These are phyloP conservation scores for Lophiostoma macrostomum DNA, from an alignment of 495 filamentous ascomycete species.

Conservation along the genomic window DNA sequence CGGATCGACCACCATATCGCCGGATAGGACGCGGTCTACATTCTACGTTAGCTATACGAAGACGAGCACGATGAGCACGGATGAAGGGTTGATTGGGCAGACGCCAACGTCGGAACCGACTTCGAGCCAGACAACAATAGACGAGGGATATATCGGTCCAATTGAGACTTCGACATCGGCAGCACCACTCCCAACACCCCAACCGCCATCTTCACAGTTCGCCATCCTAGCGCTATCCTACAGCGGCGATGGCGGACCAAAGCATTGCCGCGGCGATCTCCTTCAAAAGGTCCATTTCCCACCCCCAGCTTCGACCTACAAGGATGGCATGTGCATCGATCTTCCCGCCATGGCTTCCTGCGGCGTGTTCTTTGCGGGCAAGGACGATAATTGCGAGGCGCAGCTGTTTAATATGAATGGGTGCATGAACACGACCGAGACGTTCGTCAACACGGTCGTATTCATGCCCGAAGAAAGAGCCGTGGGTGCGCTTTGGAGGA, in stretches of 20 bases:
- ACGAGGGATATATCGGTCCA: conserved; percentile 21
- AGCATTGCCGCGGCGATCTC: conserved; percentile 19
- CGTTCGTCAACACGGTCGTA: conserved; percentile 25
- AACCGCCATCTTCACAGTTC: conserved; percentile 1
- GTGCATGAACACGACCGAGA: conserved; percentile 15
- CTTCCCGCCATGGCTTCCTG: conserved; percentile 14
- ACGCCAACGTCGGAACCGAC: conserved; percentile 1
- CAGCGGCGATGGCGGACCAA: conserved; percentile 17
- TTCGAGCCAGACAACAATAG: not conserved
- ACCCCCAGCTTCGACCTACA: not conserved
- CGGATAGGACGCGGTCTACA: not conserved
- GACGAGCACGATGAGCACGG: not conserved
- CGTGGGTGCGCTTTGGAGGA: conserved; percentile 23
- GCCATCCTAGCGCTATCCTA: conserved; percentile 25
- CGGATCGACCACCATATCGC: not conserved
- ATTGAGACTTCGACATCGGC: conserved; percentile 1
- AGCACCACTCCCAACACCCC: not conserved
- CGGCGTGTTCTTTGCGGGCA: conserved; percentile 24
- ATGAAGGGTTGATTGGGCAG: conserved; percentile 20
- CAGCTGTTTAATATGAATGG: conserved; percentile 17
- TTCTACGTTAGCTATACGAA: not conserved
- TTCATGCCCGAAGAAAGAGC: conserved; percentile 30
- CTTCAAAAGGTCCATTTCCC: conserved; percentile 10
- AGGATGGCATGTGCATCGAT: conserved; percentile 19
- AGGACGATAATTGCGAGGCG: conserved; percentile 27